Base-by-base conservation (phyloP, 345 rosid genomes). In the Hibiscus trionum region DNA sequence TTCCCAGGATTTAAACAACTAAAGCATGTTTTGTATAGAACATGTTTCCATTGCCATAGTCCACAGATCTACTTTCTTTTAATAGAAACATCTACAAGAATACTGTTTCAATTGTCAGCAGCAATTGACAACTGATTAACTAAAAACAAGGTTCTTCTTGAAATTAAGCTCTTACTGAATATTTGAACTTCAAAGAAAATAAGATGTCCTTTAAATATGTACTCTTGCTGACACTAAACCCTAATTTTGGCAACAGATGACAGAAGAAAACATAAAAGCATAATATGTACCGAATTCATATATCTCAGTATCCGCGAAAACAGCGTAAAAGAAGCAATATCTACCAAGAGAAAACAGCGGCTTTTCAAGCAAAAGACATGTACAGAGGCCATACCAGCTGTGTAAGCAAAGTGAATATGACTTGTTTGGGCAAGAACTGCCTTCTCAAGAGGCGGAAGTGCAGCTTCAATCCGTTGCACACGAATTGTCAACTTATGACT, bases 401-500 rank as follows among this genome's bases (percentile, higher is more conserved):
- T 88, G 82, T 95, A 95, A 19, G 99, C 91, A 85, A 92, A 90
- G 82, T 92, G 97, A 64, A 95, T 77, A 74, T 92, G 99, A 74
- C 85, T 92, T 63, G 91, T 90, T 70, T 92, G 99, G 77, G 86
- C 86, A 77, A 90, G 78, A 39, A 90, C 79, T 15, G 90, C 88
- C 84, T 85, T 92, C 85, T 95, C 97, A 76, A 92, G 82, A 26
- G 97, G 80, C 80, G 90, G 88, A 58, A 95, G 86, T 50, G 91
- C 83, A 78, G 93, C 86, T 85, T 95, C 99, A 17, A 95, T 89
- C 62, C 80, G 78, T 81, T 84, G 86, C 68, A 89, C 80, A 62
- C 97, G 91, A 42, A 85, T 84, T 77, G 58, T 80, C 76, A 95
- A 81, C 24, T 84, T 90, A 76, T 84, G 92, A 77, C 94, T 95